Percentiles rank a stretch among this genome's conserved stretches.
phyloP scores from a whole-genome alignment of 2,329 filamentous ascomycete genomes.

The Colletotrichum gloeosporioides region DNA sequence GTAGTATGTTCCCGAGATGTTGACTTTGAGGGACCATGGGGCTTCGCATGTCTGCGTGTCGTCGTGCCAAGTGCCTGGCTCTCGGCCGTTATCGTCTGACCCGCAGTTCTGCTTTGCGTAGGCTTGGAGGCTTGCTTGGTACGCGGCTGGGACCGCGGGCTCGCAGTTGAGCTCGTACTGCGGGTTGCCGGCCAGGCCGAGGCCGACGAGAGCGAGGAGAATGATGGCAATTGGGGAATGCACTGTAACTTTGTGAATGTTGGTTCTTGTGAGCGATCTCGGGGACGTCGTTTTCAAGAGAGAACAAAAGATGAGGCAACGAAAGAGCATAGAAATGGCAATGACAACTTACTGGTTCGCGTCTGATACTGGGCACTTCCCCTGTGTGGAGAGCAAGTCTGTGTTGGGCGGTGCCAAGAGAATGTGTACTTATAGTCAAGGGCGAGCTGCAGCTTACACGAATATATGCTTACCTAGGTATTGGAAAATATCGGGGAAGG shows the following conservation, averaged over 20 bases:
- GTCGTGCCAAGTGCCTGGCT: background rate
- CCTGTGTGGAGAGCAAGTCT: background rate
- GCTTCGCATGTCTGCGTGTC: background rate
- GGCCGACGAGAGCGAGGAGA: background rate
- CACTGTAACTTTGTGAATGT: background rate
- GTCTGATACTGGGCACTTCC: background rate
- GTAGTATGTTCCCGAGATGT: background rate
- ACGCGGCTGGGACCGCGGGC: background rate
- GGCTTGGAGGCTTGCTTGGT: background rate
- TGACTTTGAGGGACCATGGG: background rate
- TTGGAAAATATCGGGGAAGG: too few relatives aligned
- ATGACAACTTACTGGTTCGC: background rate
- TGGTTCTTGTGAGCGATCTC: background rate
- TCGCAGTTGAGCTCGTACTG: background rate
- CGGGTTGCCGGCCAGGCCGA: background rate
- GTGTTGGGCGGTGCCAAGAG: too few relatives aligned
- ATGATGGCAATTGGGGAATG: background rate
- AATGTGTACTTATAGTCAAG: too few relatives aligned
- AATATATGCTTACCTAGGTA: too few relatives aligned
- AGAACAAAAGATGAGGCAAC: background rate
- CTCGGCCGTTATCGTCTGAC: background rate
- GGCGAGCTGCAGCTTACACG: too few relatives aligned
- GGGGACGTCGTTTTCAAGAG: too few relatives aligned
- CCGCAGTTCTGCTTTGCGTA: background rate
- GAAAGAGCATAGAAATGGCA: accelerated